Percentiles rank a stretch among this genome's conserved stretches.
Evolutionary conservation across 345 rosid genomes (phyloP).

Genomic region (Eucalyptus sideroxylon): DNA sequence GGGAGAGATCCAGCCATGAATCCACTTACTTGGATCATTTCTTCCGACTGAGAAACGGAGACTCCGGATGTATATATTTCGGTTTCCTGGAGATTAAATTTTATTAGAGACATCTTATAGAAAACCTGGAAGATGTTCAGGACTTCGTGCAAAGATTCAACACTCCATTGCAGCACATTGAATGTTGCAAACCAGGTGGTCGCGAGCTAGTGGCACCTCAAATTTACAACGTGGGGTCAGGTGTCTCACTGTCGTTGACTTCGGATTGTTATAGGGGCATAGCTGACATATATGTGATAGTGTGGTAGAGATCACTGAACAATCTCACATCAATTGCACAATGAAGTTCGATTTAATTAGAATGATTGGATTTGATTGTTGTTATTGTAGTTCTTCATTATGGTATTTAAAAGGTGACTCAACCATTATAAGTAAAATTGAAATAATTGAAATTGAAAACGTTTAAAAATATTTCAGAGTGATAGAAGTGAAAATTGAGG

Average conservation of each 20-base stretch:
- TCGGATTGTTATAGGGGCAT: background rate
- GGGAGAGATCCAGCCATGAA: background rate
- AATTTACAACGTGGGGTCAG: background rate
- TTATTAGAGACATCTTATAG: background rate
- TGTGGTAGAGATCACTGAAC: background rate
- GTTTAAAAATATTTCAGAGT: background rate
- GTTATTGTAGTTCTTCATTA: background rate
- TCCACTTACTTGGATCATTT: background rate
- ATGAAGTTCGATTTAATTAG: background rate
- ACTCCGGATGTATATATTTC: background rate
- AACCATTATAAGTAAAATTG: background rate
- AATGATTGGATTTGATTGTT: background rate
- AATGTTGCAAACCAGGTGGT: background rate
- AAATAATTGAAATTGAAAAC: background rate
- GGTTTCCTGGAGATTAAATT: background rate
- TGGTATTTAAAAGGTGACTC: background rate
- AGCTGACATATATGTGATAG: background rate
- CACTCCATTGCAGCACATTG: background rate
- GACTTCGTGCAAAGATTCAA: background rate
- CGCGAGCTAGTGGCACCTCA: background rate
- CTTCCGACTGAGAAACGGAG: background rate
- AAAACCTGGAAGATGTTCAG: background rate
- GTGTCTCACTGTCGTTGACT: background rate
- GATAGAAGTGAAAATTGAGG: background rate
- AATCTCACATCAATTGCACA: background rate